Percentiles rank a stretch among this genome's conserved stretches.
Conservation (phyloP, 305 asterid species). For the Solanum hybrid region DNA sequence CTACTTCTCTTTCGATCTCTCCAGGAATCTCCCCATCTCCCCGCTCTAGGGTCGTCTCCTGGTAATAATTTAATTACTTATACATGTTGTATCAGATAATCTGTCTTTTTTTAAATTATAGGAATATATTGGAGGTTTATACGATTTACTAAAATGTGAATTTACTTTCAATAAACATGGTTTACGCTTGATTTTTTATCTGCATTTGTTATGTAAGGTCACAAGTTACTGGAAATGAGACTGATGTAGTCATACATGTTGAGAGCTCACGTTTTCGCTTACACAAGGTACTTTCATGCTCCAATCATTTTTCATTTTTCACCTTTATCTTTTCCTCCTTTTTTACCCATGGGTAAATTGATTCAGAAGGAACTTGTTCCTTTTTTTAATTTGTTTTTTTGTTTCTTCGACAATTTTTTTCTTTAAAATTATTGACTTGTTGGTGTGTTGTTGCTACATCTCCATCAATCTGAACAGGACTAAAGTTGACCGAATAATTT, state of each 20-base stretch:
- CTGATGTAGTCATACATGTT: constrained; percentile 35
- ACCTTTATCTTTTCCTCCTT: neutral
- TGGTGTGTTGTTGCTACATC: constrained; percentile 4
- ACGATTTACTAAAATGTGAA: neutral
- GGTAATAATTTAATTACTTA: constrained; percentile 16
- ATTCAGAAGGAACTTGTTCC: neutral
- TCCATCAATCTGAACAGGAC: neutral
- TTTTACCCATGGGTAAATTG: neutral
- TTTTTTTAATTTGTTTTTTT: neutral
- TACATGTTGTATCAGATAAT: neutral
- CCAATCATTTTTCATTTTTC: neutral
- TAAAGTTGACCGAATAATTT: neutral
- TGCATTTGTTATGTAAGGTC: constrained; percentile 12
- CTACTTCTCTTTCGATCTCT: constrained; percentile 20
- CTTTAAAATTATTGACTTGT: neutral
- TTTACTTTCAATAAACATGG: neutral
- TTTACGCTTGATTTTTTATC: neutral
- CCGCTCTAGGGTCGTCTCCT: constrained; percentile 15
- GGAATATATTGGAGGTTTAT: neutral
- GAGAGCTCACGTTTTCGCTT: constrained; percentile 24
- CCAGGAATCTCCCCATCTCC: constrained; percentile 14
- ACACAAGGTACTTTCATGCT: constrained; percentile 23
- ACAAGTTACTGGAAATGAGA: constrained; percentile 16
- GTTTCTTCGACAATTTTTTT: neutral
- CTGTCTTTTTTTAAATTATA: neutral